These are phyloP conservation scores for Leccinellum albellum DNA, from an alignment of 768 basidiomycete species.

Conservation along the genomic window DNA sequence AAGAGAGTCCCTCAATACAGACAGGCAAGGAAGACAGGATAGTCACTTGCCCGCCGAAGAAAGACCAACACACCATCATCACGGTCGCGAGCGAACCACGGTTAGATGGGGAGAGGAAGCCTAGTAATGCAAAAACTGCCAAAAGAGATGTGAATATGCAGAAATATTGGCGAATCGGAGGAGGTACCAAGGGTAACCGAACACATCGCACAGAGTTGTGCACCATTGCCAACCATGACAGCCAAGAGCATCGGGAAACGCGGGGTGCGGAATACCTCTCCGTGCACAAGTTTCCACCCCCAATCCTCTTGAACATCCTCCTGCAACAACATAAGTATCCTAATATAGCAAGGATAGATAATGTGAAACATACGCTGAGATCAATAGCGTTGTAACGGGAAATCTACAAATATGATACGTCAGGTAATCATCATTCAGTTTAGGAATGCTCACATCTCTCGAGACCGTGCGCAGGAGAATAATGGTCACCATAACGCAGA, in stretches of 20 bases:
- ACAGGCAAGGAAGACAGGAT: neutral
- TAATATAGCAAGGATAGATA: neutral
- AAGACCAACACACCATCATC: slow-evolving; percentile 73
- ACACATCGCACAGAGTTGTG: slow-evolving; percentile 68
- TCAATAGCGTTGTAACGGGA: slow-evolving; percentile 91
- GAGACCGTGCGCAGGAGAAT: slow-evolving; percentile 82
- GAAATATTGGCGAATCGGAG: neutral
- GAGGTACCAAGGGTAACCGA: slow-evolving; percentile 74
- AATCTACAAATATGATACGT: slow-evolving; percentile 9
- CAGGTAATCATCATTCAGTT: neutral
- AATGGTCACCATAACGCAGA: slow-evolving; percentile 91
- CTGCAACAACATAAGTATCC: slow-evolving; percentile 33
- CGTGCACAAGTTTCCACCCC: slow-evolving; percentile 97
- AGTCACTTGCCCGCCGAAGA: slow-evolving; percentile 72
- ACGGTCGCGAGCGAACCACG: slow-evolving; percentile 85
- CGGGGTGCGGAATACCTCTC: slow-evolving; percentile 91
- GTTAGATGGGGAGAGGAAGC: slow-evolving; percentile 94
- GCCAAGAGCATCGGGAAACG: slow-evolving; percentile 72
- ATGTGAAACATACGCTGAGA: slow-evolving; percentile 58
- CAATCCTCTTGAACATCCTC: slow-evolving; percentile 97
- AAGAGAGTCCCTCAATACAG: neutral
- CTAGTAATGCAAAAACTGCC: slow-evolving; percentile 83
- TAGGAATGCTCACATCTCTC: slow-evolving; percentile 61
- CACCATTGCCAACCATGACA: slow-evolving; percentile 80
- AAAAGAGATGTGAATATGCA: slow-evolving; percentile 3